Percentiles rank a stretch among this genome's conserved stretches.
Evolutionary conservation across 768 basidiomycete species (phyloP).

Genomic region (Leccinum variicolor): DNA sequence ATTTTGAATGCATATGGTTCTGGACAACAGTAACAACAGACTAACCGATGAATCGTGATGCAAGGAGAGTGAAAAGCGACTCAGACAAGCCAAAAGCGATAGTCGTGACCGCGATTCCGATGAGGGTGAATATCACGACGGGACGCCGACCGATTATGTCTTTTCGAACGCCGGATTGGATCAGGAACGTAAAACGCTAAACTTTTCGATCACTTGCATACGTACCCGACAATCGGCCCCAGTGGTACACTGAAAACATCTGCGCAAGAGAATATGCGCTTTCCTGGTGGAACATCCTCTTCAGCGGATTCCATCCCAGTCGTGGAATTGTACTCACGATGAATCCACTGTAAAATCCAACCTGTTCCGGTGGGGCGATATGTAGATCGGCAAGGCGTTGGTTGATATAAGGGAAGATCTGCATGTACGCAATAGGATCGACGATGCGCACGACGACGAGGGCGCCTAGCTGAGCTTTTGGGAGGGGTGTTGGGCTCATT

Average conservation of each 20-base stretch:
- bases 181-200: not conserved
- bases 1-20: not conserved
- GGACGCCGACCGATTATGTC: conserved; percentile 4
- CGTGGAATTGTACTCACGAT: not conserved
- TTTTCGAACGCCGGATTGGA: not conserved
- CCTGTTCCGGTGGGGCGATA: conserved; percentile 4
- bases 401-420: conserved; percentile 9
- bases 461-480: conserved; percentile 1
- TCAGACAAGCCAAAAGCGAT: conserved; percentile 11
- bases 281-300: not conserved
- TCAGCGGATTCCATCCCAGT: not conserved
- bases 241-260: conserved; percentile 6
- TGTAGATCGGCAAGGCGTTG: conserved; percentile 3
- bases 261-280: conserved; percentile 2
- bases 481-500: not conserved
- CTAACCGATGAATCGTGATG: conserved; percentile 6
- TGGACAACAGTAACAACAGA: not conserved
- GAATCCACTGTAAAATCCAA: conserved; percentile 8
- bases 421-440: conserved; percentile 2
- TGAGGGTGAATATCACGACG: not conserved
- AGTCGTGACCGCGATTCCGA: conserved; percentile 1
- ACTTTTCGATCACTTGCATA: not conserved
- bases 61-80: conserved; percentile 3
- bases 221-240: conserved; percentile 6
- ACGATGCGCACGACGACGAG: not conserved